phyloP scores from a whole-genome alignment of 2,329 filamentous ascomycete genomes.

The Pseudogymnoascus sp. region DNA sequence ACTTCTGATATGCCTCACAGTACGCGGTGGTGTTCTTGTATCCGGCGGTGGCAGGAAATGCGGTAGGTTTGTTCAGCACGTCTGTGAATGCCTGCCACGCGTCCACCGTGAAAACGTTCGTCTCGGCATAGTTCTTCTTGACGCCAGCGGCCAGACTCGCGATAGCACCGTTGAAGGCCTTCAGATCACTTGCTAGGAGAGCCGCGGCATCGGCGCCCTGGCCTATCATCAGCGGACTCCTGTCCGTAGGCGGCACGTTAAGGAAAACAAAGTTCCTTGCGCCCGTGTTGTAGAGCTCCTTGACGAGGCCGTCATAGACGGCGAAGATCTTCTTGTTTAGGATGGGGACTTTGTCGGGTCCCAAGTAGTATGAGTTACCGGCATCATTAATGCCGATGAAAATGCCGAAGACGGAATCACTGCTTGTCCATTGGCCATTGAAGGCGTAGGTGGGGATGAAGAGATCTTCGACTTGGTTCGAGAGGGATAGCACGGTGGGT shows the following conservation, averaged over 20 bases:
- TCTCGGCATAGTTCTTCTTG: conserved; percentile 32
- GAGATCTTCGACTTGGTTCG: conserved; percentile 33
- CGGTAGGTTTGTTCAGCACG: conserved; percentile 45
- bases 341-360: conserved; percentile 23
- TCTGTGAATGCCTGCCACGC: conserved; percentile 42
- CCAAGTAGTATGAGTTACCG: conserved; percentile 39
- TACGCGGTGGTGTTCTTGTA: conserved; percentile 49
- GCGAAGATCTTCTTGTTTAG: conserved; percentile 37
- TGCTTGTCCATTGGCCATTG: conserved; percentile 29
- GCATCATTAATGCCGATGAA: conserved; percentile 53
- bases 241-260: conserved; percentile 51
- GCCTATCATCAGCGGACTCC: conserved; percentile 40
- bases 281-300: conserved; percentile 44
- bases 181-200: conserved; percentile 37
- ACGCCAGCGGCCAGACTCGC: conserved; percentile 32
- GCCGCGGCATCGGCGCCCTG: conserved; percentile 32
- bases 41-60: conserved; percentile 41
- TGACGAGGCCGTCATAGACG: conserved; percentile 35
- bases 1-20: conserved; percentile 49
- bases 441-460: conserved; percentile 36
- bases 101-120: conserved; percentile 47
- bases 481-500: conserved; percentile 31
- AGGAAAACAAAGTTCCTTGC: conserved; percentile 52
- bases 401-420: conserved; percentile 37
- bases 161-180: conserved; percentile 44